phyloP scores from a whole-genome alignment of 345 rosid species.

The Ailanthus altissimus region DNA sequence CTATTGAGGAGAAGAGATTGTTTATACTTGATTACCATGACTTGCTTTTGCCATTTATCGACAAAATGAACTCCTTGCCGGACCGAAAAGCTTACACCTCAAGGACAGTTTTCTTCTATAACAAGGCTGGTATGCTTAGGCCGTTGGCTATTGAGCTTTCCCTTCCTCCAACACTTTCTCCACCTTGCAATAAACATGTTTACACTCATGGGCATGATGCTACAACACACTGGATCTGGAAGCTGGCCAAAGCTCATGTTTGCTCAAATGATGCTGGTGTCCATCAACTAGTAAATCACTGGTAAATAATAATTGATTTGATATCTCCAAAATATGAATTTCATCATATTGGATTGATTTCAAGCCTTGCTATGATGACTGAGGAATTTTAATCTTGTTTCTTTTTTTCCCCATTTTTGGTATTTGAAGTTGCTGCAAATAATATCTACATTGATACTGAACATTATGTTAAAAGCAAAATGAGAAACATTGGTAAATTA shows the following conservation, averaged over 20 bases:
- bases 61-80: slow-evolving; percentile 70
- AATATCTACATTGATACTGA: background rate
- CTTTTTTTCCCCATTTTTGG: background rate
- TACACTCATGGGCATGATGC: slow-evolving; percentile 80
- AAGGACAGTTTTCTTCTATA: slow-evolving; percentile 67
- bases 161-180: slow-evolving; percentile 58
- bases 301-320: slow-evolving; percentile 43
- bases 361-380: background rate
- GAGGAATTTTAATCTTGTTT: no score
- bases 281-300: slow-evolving; percentile 94
- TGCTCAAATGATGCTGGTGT: slow-evolving; percentile 84
- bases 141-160: slow-evolving; percentile 92
- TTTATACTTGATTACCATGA: slow-evolving; percentile 87
- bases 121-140: slow-evolving; percentile 45
- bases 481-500: background rate
- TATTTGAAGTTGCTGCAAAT: background rate
- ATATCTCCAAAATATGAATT: background rate
- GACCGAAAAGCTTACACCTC: slow-evolving; percentile 83
- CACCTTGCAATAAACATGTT: slow-evolving; percentile 52
- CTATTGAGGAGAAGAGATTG: slow-evolving; percentile 77
- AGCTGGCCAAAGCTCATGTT: slow-evolving; percentile 94
- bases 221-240: slow-evolving; percentile 91
- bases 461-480: background rate
- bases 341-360: slow-evolving; percentile 1
- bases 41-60: slow-evolving; percentile 74